Evolutionary conservation across 192 early-diverging fungal genomes (phyloP).

Genomic region (Obelidium mucronatum): DNA sequence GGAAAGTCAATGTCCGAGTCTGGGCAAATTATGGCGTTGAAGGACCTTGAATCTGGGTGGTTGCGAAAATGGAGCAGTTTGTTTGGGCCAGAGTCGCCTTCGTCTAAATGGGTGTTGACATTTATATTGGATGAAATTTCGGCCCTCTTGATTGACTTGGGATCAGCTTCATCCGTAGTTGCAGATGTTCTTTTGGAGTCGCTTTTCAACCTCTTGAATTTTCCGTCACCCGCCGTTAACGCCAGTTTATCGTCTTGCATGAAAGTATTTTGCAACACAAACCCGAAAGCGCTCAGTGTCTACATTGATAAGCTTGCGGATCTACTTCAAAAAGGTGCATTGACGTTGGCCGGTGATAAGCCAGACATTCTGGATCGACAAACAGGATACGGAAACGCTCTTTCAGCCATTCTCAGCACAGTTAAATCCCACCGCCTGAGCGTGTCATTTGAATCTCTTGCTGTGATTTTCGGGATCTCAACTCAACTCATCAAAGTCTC

Average conservation of each 20-base stretch:
- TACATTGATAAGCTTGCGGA: constrained; percentile 70
- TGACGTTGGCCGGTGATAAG: constrained; percentile 61
- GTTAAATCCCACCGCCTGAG: constrained; percentile 71
- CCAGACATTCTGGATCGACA: constrained; percentile 59
- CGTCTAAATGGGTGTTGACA: constrained; percentile 66
- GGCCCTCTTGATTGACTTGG: constrained; percentile 76
- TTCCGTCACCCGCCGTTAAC: constrained; percentile 17
- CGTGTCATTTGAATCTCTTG: constrained; percentile 79
- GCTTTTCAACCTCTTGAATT: constrained; percentile 66
- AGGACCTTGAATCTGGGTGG: constrained; percentile 67
- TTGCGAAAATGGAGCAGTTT: constrained; percentile 49
- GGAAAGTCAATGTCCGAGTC: constrained; percentile 81
- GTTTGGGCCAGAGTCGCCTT: constrained; percentile 42
- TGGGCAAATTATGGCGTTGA: constrained; percentile 74
- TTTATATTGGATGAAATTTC: constrained; percentile 79
- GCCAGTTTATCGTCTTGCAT: constrained; percentile 63
- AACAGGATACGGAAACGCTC: constrained; percentile 69
- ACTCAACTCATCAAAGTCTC: constrained; percentile 74
- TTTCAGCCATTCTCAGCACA: constrained; percentile 73
- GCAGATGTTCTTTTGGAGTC: constrained; percentile 74
- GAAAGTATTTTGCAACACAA: constrained; percentile 68
- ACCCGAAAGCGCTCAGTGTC: constrained; percentile 68
- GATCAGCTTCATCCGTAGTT: constrained; percentile 69
- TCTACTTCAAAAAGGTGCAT: constrained; percentile 76
- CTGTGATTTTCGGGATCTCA: constrained; percentile 79